Evolutionary conservation across 306 rosid genomes (phyloP), one percentile per base, ranked within the genome.

Genomic region (Castanea crenata): DNA sequence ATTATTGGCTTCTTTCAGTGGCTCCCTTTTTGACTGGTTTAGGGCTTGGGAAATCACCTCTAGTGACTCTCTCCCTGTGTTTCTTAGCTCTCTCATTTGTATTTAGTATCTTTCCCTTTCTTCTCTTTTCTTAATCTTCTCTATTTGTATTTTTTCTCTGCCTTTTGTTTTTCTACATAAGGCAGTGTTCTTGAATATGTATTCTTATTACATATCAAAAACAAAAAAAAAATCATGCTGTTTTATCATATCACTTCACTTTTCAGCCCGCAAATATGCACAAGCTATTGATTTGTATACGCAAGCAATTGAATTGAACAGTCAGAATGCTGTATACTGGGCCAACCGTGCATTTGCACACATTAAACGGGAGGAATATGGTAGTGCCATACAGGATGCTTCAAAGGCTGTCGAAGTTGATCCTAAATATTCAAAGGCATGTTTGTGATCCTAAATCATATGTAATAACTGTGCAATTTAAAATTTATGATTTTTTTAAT

Each of bases 291-390:
- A 93, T 78, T 81, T 95, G 69, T 95, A 95, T 62, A 83, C 97
- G 18, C 89, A 95, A 88, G 96, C 99, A 51, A 91, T 95, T 81
- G 97, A 90, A 83, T 68, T 83, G 76, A 85, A 90, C 80, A 58
- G 89, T 83, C 91, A 67, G 87, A 95, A 87, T 90, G 96, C 98
- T 78, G 94, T 95, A 67, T 95, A 95, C 84, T 91, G 85, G 89
- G 91, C 99, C 55, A 95, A 95, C 64, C 99, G 99, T 71, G 92
- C 99, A 69, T 86, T 95, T 86, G 98, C 99, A 55, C 98, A 93
- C 92, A 86, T 91, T 74, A 87, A 87, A 80, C 97, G 91, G 74
- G 99, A 95, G 90, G 96, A 95, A 80, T 95, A 95, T 88, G 98
- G 99, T 49, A 91, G 96, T 79, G 99, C 98, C 57, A 93, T 95